Conservation (phyloP, 176 grass and related monocot genomes). For the Musa schizocarpa region DNA sequence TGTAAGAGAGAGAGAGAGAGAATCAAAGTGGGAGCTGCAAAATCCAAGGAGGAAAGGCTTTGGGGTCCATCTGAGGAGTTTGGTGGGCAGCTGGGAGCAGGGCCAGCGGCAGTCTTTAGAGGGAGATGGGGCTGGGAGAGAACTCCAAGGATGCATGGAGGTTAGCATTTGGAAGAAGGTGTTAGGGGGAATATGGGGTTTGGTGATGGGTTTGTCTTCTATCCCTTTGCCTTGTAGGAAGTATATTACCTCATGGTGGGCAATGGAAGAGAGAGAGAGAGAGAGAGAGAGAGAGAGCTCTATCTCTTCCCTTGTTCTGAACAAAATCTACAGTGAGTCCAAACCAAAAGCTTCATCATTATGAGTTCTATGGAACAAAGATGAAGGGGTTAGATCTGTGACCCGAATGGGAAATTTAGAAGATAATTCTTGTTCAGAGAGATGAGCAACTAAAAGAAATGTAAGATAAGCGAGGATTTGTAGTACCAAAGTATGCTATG, state of each 20-base stretch:
- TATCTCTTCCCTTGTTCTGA: too few species aligned
- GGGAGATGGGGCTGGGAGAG: not conserved
- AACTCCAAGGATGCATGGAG: not conserved
- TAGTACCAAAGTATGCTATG: too few species aligned
- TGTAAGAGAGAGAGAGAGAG: slow-evolving; percentile 8
- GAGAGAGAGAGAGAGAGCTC: not conserved
- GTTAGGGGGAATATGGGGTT: not conserved
- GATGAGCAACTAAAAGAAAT: too few species aligned
- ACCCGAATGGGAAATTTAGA: too few species aligned
- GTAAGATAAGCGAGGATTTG: too few species aligned
- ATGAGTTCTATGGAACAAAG: too few species aligned
- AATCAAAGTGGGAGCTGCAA: not conserved
- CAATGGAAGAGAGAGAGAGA: not conserved
- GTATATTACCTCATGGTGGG: not conserved
- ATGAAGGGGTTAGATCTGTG: too few species aligned
- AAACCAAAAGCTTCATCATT: too few species aligned
- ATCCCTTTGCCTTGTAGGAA: not conserved
- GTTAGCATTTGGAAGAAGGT: slow-evolving; percentile 1
- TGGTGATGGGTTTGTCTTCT: not conserved
- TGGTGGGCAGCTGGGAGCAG: slow-evolving; percentile 5
- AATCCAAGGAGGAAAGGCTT: slow-evolving; percentile 21
- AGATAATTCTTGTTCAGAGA: too few species aligned
- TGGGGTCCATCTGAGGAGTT: slow-evolving; percentile 17
- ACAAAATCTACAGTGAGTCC: too few species aligned
- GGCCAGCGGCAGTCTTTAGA: slow-evolving; percentile 15